A percentile compares a stretch with the other conserved stretches of the same genome.
Evolutionary conservation across 768 basidiomycete genomes (phyloP).

Genomic region (Crucibulum laeve): DNA sequence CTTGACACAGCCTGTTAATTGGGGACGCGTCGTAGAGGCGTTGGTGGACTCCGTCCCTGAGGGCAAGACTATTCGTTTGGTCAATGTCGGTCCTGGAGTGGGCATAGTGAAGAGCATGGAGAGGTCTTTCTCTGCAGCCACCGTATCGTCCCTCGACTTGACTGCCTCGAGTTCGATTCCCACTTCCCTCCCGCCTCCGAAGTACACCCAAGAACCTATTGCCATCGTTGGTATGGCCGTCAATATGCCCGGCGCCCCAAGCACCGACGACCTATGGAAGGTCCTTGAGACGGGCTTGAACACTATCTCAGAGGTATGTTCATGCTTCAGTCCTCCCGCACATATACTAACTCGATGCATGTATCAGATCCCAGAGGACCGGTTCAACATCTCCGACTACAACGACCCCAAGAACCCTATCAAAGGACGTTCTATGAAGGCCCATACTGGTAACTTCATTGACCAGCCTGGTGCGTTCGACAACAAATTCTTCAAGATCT

Average conservation of each 20-base stretch:
- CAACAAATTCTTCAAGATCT: conserved; percentile 66
- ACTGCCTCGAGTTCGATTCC: conserved; percentile 19
- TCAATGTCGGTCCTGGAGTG: conserved; percentile 48
- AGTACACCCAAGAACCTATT: conserved; percentile 36
- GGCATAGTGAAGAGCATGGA: conserved; percentile 34
- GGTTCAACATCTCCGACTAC: conserved; percentile 47
- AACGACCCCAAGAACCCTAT: conserved; percentile 21
- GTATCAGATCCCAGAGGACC: conserved; percentile 53
- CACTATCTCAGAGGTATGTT: conserved; percentile 54
- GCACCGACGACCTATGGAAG: conserved; percentile 49
- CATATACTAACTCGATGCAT: conserved; percentile 1
- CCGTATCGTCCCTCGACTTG: conserved; percentile 15
- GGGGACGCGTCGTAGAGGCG: conserved; percentile 38
- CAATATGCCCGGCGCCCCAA: conserved; percentile 49
- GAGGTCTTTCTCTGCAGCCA: conserved; percentile 20
- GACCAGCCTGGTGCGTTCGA: conserved; percentile 57
- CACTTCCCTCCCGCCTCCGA: background rate
- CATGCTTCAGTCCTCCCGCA: background rate
- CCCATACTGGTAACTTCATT: conserved; percentile 62
- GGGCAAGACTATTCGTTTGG: conserved; percentile 22
- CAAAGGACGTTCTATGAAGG: conserved; percentile 54
- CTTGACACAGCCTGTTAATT: conserved; percentile 46
- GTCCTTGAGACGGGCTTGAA: conserved; percentile 52
- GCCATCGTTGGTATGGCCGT: conserved; percentile 74
- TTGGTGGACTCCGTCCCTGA: conserved; percentile 17